phyloP scores from a whole-genome alignment of 805 yeast genomes.

The Debaryomyces hansenii region DNA sequence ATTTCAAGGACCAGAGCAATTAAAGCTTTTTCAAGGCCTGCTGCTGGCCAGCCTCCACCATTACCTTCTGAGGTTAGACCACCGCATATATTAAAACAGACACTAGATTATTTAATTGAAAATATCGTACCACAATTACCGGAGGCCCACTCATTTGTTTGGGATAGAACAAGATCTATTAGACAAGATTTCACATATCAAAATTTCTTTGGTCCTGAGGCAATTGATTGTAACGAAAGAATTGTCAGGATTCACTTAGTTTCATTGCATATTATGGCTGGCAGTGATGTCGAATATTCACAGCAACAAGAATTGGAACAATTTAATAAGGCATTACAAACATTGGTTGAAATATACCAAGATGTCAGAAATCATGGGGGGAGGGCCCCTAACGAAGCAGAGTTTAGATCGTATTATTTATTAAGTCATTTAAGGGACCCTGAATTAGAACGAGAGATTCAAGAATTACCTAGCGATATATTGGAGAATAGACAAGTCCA shows the following conservation, averaged over 20 bases:
- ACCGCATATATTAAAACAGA: constrained; percentile 66
- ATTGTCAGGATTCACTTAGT: constrained; percentile 87
- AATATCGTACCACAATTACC: constrained; percentile 68
- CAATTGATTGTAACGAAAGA: constrained; percentile 86
- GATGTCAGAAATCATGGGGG: constrained; percentile 75
- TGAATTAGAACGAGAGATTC: constrained; percentile 76
- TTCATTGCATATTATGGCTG: constrained; percentile 84
- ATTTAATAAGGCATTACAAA: constrained; percentile 85
- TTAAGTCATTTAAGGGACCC: constrained; percentile 80
- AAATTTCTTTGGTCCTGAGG: constrained; percentile 90
- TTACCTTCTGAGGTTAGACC: constrained; percentile 97
- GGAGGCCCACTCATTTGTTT: constrained; percentile 81
- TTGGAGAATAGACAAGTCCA: constrained; percentile 59
- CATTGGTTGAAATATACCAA: constrained; percentile 81
- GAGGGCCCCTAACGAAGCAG: constrained; percentile 80
- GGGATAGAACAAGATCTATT: constrained; percentile 97
- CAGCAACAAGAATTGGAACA: constrained; percentile 96
- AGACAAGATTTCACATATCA: constrained; percentile 97
- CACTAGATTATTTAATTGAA: constrained; percentile 71
- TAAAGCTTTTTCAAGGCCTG: constrained; percentile 94
- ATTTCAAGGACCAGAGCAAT: constrained; percentile 66
- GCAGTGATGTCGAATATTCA: constrained; percentile 66
- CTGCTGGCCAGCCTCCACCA: constrained; percentile 98
- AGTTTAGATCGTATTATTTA: constrained; percentile 85
- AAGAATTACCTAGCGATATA: constrained; percentile 60